Percentiles rank a stretch among this genome's conserved stretches.
phyloP scores from a whole-genome alignment of 2,329 filamentous ascomycete genomes.

The Akanthomyces lecanii region DNA sequence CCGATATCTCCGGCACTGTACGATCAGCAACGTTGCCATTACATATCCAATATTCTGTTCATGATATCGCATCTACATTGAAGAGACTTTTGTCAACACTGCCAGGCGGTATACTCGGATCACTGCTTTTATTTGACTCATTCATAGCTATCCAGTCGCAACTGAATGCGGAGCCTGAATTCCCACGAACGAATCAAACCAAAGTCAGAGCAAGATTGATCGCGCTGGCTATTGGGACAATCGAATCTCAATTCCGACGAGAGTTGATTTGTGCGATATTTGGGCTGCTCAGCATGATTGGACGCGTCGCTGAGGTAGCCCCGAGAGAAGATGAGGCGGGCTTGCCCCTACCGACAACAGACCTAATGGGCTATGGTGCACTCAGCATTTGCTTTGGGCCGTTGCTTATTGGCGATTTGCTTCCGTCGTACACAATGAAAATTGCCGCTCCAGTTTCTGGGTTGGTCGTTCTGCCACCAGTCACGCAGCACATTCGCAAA shows the following conservation, averaged over 20 bases:
- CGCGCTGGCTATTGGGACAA: slow-evolving; percentile 56
- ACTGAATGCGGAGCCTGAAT: slow-evolving; percentile 48
- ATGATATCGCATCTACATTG: slow-evolving; percentile 65
- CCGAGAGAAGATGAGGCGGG: slow-evolving; percentile 49
- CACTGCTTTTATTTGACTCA: slow-evolving; percentile 56
- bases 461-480: slow-evolving; percentile 22
- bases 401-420: slow-evolving; percentile 54
- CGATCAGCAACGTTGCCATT: slow-evolving; percentile 55
- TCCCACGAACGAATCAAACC: slow-evolving; percentile 49
- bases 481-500: slow-evolving; percentile 7
- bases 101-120: slow-evolving; percentile 63
- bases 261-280: slow-evolving; percentile 65
- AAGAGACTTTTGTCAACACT: slow-evolving; percentile 60
- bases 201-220: slow-evolving; percentile 61
- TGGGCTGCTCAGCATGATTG: slow-evolving; percentile 59
- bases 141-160: slow-evolving; percentile 58
- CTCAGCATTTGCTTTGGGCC: slow-evolving; percentile 64
- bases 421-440: slow-evolving; percentile 48
- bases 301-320: slow-evolving; percentile 50
- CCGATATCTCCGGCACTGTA: slow-evolving; percentile 53
- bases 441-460: slow-evolving; percentile 39
- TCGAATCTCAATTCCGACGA: slow-evolving; percentile 56
- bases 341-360: slow-evolving; percentile 49
- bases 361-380: slow-evolving; percentile 61
- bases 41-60: slow-evolving; percentile 55